phyloP scores from a whole-genome alignment of 2,329 filamentous ascomycete genomes.

The Sarocladium brachiariae region DNA sequence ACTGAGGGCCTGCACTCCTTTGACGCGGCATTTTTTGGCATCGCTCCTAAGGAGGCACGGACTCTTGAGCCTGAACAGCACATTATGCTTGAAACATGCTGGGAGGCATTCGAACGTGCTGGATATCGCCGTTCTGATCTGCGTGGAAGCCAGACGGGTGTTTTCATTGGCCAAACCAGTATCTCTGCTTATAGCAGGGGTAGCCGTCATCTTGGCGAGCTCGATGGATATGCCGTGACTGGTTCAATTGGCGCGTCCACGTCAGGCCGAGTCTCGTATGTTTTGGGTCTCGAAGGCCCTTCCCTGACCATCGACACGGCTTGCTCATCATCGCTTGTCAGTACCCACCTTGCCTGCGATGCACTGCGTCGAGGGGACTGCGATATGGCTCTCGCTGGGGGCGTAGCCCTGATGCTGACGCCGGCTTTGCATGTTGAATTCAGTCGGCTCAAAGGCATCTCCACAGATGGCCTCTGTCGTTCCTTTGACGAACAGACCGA shows the following conservation, averaged over 20 bases:
- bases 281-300: slow-evolving; percentile 31
- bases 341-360: slow-evolving; percentile 17
- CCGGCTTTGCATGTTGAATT: background rate
- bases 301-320: slow-evolving; percentile 28
- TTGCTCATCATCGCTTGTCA: slow-evolving; percentile 29
- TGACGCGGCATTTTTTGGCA: slow-evolving; percentile 17
- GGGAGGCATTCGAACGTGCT: slow-evolving; percentile 12
- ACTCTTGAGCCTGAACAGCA: slow-evolving; percentile 20
- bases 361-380: slow-evolving; percentile 37
- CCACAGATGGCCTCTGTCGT: background rate
- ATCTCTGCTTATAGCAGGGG: slow-evolving; percentile 38
- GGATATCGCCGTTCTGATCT: slow-evolving; percentile 36
- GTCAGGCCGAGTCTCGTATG: slow-evolving; percentile 29
- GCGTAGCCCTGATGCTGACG: slow-evolving; percentile 22
- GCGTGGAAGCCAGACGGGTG: slow-evolving; percentile 36
- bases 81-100: slow-evolving; percentile 13
- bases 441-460: background rate
- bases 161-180: slow-evolving; percentile 39
- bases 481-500: slow-evolving; percentile 31
- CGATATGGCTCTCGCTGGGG: slow-evolving; percentile 38
- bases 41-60: slow-evolving; percentile 16
- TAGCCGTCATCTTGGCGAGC: background rate
- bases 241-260: slow-evolving; percentile 22
- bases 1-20: background rate
- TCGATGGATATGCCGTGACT: slow-evolving; percentile 20